These are phyloP conservation scores for Kazachstania psychrophila DNA, from an alignment of 805 yeast species.

Conservation along the genomic window DNA sequence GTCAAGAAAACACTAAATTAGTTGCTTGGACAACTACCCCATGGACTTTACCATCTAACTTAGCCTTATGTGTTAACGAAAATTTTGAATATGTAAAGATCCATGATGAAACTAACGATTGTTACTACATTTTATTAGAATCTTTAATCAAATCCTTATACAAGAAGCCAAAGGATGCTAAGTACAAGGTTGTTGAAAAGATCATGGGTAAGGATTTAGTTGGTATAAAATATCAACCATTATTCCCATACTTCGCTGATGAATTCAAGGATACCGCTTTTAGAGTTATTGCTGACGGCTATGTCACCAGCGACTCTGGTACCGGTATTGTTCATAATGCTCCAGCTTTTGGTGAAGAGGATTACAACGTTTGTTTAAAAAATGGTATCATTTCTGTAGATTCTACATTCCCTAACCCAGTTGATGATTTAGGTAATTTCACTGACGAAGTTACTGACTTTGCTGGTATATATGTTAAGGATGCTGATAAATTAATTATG, in stretches of 20 bases:
- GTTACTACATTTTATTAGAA: slow-evolving; percentile 78
- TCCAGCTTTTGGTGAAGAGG: slow-evolving; percentile 99
- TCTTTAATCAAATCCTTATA: slow-evolving; percentile 71
- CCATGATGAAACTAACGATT: slow-evolving; percentile 76
- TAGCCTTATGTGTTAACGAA: slow-evolving; percentile 88
- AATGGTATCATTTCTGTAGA: slow-evolving; percentile 67
- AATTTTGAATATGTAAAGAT: slow-evolving; percentile 86
- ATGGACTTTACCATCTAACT: slow-evolving; percentile 95
- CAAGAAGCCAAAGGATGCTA: slow-evolving; percentile 90
- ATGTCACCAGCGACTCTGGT: slow-evolving; percentile 92
- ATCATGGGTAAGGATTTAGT: slow-evolving; percentile 70
- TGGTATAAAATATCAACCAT: slow-evolving; percentile 74
- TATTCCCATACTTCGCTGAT: slow-evolving; percentile 73
- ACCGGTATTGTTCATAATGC: slow-evolving; percentile 98
- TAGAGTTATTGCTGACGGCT: slow-evolving; percentile 71
- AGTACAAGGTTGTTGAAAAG: slow-evolving; percentile 72
- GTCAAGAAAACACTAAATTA: slow-evolving; percentile 71
- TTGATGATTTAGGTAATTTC: slow-evolving; percentile 87
- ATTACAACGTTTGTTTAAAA: slow-evolving; percentile 72
- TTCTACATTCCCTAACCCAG: slow-evolving; percentile 79
- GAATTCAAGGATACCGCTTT: slow-evolving; percentile 69
- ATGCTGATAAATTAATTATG: slow-evolving; percentile 87
- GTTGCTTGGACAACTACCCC: slow-evolving; percentile 99
- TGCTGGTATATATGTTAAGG: slow-evolving; percentile 83
- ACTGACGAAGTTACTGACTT: slow-evolving; percentile 65